Conservation (phyloP, 169 alveolate species). For the Plasmodium malariae region DNA sequence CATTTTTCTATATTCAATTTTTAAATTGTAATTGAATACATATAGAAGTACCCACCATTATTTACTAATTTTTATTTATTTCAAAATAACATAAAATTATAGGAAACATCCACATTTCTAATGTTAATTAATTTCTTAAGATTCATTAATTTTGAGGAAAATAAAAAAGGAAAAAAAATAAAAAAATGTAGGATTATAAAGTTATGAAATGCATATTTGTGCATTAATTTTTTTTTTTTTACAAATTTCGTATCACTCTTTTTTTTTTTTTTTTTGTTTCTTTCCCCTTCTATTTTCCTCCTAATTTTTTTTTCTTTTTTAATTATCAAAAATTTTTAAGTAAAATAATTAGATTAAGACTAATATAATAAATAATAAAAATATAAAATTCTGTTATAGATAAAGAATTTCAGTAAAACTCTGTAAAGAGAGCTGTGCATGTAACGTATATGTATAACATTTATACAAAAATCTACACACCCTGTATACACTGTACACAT, state of each 20-base stretch:
- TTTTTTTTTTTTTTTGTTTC: neutral
- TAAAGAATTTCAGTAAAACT: neutral
- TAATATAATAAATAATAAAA: neutral
- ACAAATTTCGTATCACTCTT: neutral
- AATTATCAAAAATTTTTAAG: neutral
- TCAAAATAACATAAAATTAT: neutral
- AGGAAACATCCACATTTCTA: neutral
- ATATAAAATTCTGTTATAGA: neutral
- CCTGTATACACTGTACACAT: neutral
- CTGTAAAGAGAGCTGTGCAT: neutral
- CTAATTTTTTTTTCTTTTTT: neutral
- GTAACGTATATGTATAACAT: neutral
- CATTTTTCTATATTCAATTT: neutral
- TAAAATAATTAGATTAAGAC: neutral
- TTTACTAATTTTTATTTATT: neutral
- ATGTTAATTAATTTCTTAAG: neutral
- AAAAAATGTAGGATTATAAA: neutral
- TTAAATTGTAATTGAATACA: neutral
- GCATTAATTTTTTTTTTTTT: neutral
- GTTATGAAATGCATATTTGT: conserved; percentile 29
- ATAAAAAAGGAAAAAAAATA: neutral
- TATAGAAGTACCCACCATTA: neutral
- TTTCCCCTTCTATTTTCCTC: conserved; percentile 2
- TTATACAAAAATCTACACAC: too few relatives aligned
- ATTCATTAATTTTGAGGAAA: neutral